These are phyloP conservation scores for Aspergillus carbonarius DNA, from an alignment of 2,329 filamentous ascomycete species.

Conservation along the genomic window DNA sequence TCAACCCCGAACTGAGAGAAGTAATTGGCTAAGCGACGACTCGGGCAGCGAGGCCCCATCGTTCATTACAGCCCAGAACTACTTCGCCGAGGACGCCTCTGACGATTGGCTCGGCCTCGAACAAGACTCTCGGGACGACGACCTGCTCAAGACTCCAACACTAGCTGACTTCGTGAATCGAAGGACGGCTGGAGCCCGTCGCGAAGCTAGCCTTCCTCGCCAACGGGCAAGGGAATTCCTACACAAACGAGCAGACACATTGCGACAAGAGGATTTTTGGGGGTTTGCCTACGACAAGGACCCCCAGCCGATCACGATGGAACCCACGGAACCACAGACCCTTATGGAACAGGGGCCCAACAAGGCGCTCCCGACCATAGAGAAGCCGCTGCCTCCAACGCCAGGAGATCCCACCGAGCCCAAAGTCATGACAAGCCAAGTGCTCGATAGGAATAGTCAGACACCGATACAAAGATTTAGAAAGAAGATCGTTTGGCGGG, in stretches of 20 bases:
- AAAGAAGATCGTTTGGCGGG: conserved; percentile 73
- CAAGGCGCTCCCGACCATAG: conserved; percentile 28
- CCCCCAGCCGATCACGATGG: conserved; percentile 34
- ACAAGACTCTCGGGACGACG: conserved; percentile 38
- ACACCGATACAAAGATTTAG: conserved; percentile 46
- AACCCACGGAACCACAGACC: conserved; percentile 25
- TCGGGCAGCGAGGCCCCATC: conserved; percentile 73
- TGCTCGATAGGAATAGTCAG: conserved; percentile 21
- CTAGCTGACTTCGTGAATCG: conserved; percentile 36
- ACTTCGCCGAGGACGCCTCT: conserved; percentile 42
- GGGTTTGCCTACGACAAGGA: conserved; percentile 46
- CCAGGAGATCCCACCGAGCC: conserved; percentile 16
- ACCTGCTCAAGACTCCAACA: conserved; percentile 42
- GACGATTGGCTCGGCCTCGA: conserved; percentile 47
- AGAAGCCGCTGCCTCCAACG: conserved; percentile 45
- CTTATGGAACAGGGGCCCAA: conserved; percentile 18
- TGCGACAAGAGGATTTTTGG: conserved; percentile 47
- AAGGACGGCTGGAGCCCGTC: conserved; percentile 18
- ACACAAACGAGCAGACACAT: conserved; percentile 43
- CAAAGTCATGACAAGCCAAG: conserved; percentile 15
- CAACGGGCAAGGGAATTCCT: conserved; percentile 32
- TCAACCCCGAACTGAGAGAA: conserved; percentile 66
- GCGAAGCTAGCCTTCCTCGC: conserved; percentile 22
- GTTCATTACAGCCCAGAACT: conserved; percentile 42
- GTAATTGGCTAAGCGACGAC: conserved; percentile 82